Evolutionary conservation across 805 yeast genomes (phyloP).

Genomic region (Candida golubevii): DNA sequence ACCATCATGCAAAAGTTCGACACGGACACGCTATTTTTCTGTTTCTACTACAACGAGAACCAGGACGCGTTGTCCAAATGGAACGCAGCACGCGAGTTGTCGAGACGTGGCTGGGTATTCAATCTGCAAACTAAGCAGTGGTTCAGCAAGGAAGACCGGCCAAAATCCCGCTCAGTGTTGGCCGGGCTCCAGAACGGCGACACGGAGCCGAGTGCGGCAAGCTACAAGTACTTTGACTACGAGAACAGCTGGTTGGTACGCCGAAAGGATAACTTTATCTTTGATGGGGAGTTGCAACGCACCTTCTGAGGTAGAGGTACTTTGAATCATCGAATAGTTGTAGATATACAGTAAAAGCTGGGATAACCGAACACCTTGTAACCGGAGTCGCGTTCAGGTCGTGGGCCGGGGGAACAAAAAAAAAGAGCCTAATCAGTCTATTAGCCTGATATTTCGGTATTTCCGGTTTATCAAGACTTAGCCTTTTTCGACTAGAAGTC

Average conservation of each 20-base stretch:
- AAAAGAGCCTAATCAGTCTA: no score
- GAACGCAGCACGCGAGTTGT: constrained; percentile 74
- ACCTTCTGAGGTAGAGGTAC: constrained; percentile 15
- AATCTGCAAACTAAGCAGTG: constrained; percentile 73
- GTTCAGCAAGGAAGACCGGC: constrained; percentile 68
- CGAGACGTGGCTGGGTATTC: constrained; percentile 75
- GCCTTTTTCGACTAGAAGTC: no score
- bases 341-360: no score
- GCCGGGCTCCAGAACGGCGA: constrained; percentile 13
- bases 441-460: no score
- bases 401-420: no score
- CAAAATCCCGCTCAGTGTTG: constrained; percentile 26
- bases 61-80: constrained; percentile 32
- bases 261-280: constrained; percentile 38
- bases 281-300: constrained; percentile 29
- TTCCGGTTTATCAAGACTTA: no score
- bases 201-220: constrained; percentile 34
- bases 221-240: constrained; percentile 82
- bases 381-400: no score
- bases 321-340: no score
- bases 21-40: constrained; percentile 83
- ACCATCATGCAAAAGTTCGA: constrained; percentile 67
- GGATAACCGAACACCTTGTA: no score
- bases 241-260: constrained; percentile 54
- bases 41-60: constrained; percentile 73